Evolutionary conservation across 116 monocot species (phyloP).

Genomic region (Zostera marina): DNA sequence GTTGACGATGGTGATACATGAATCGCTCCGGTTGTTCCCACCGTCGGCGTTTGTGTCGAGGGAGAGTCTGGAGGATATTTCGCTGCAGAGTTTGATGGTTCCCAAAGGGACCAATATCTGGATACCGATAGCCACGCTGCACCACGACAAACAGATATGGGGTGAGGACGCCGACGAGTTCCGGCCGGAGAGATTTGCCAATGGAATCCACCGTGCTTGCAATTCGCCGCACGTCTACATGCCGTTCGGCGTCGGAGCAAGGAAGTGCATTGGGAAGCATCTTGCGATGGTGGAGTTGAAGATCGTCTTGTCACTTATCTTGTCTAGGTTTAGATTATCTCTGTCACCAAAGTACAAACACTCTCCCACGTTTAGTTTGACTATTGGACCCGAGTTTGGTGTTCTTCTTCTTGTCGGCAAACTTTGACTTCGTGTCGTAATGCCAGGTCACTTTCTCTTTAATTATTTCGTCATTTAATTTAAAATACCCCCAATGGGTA

Average conservation of each 20-base stretch:
- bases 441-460: no score
- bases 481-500: no score
- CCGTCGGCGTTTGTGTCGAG: constrained; percentile 32
- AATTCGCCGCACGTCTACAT: constrained; percentile 41
- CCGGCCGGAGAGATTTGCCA: constrained; percentile 49
- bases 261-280: constrained; percentile 60
- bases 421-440: constrained; percentile 3
- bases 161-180: constrained; percentile 51
- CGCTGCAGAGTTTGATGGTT: constrained; percentile 23
- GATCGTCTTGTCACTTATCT: constrained; percentile 34
- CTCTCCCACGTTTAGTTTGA: constrained; percentile 30
- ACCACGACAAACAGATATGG: constrained; percentile 44
- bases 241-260: constrained; percentile 62
- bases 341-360: constrained; percentile 43
- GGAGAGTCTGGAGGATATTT: constrained; percentile 47
- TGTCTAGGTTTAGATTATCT: constrained; percentile 36
- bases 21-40: constrained; percentile 53
- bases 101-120: constrained; percentile 55
- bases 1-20: constrained; percentile 71
- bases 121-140: constrained; percentile 34
- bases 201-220: constrained; percentile 37
- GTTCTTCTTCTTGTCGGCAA: constrained; percentile 21
- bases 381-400: constrained; percentile 38
- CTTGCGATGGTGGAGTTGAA: constrained; percentile 70
- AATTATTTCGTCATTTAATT: no score